These are phyloP conservation scores for Shiraia sp. DNA, from an alignment of 2,329 filamentous ascomycete genomes.

Conservation along the genomic window DNA sequence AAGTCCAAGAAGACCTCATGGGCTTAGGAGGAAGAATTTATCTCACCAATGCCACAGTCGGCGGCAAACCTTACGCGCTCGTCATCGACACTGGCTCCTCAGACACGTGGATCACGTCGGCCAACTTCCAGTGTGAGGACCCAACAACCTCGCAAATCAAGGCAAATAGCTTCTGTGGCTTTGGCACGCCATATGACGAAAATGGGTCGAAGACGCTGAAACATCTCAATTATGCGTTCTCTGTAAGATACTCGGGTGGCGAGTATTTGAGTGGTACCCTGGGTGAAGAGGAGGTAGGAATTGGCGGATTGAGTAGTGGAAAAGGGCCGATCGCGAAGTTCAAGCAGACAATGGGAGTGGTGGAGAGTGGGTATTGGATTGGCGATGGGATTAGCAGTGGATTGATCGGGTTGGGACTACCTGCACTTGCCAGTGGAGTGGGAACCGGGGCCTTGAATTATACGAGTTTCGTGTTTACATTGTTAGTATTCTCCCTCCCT, in stretches of 20 bases:
- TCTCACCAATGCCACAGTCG: conserved; percentile 31
- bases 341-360: conserved; percentile 32
- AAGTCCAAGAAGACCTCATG: conserved; percentile 21
- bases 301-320: conserved; percentile 16
- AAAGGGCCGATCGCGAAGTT: conserved; percentile 13
- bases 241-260: conserved; percentile 26
- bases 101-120: conserved; percentile 31
- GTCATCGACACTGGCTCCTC: conserved; percentile 33
- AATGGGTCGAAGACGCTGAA: conserved; percentile 3
- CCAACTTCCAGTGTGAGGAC: conserved; percentile 20
- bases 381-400: conserved; percentile 34
- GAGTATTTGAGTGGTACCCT: conserved; percentile 28
- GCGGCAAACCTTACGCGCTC: conserved; percentile 17
- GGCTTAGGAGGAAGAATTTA: conserved; percentile 35
- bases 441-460: conserved; percentile 18
- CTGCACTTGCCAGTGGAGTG: conserved; percentile 16
- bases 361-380: conserved; percentile 31
- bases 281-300: conserved; percentile 23
- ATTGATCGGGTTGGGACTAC: conserved; percentile 34
- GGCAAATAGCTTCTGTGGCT: conserved; percentile 16
- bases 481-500: conserved; percentile 21
- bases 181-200: conserved; percentile 19
- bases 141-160: background rate
- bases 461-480: conserved; percentile 23
- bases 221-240: conserved; percentile 12